phyloP scores from a whole-genome alignment of 768 basidiomycete species.

The Cystobasidium tubakii region DNA sequence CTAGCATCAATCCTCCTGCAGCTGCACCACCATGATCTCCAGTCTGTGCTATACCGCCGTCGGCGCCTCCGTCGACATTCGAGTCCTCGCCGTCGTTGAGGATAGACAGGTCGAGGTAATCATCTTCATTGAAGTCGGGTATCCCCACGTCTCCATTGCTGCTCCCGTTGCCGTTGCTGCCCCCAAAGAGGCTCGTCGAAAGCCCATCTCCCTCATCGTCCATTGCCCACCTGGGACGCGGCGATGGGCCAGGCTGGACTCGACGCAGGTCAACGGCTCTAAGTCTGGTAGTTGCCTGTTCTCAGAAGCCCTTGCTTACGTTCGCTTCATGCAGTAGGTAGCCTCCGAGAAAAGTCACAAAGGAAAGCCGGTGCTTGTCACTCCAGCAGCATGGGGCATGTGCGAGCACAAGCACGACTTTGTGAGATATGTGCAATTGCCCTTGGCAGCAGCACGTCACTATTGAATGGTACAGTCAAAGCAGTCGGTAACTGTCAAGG shows the following conservation, averaged over 20 bases:
- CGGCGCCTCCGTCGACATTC: background rate
- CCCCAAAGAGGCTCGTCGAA: background rate
- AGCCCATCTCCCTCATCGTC: background rate
- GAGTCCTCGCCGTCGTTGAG: conserved; percentile 14
- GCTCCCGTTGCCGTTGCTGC: background rate
- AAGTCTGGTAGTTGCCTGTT: background rate
- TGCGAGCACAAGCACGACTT: too few species aligned
- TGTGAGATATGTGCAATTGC: too few species aligned
- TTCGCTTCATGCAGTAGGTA: too few species aligned
- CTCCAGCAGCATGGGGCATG: too few species aligned
- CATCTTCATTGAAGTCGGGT: conserved; percentile 19
- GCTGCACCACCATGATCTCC: background rate
- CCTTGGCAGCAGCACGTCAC: too few species aligned
- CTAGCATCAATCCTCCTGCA: background rate
- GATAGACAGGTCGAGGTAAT: background rate
- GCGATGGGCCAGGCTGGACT: conserved; percentile 2
- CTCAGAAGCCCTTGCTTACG: background rate
- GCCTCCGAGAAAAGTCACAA: too few species aligned
- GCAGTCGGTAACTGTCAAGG: too few species aligned
- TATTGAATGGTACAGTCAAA: too few species aligned
- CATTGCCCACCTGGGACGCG: background rate
- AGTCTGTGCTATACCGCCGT: background rate
- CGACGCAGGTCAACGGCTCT: background rate
- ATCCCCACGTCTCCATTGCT: background rate
- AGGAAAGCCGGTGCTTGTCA: too few species aligned